phyloP scores from a whole-genome alignment of 2,329 filamentous ascomycete species.

The Penicillium sp. region DNA sequence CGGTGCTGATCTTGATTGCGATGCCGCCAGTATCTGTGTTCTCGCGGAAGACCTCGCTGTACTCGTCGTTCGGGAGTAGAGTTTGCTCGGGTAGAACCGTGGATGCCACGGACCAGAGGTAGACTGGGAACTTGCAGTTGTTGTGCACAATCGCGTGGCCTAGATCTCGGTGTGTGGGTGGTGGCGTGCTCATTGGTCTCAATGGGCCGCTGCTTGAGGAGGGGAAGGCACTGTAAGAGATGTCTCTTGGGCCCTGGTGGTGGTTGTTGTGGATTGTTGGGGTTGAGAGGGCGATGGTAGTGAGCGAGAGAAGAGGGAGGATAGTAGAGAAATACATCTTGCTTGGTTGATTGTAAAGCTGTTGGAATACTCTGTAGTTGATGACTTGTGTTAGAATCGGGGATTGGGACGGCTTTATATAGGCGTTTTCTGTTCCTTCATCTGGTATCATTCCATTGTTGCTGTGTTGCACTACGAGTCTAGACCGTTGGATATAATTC shows the following conservation, averaged over 20 bases:
- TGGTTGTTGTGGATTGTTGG: conserved; percentile 3
- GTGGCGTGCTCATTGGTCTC: background rate
- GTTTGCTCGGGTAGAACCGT: conserved; percentile 23
- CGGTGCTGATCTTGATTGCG: conserved; percentile 44
- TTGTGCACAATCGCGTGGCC: conserved; percentile 40
- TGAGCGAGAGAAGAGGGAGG: conserved; percentile 8
- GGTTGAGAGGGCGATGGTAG: conserved; percentile 9
- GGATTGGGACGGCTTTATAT: background rate
- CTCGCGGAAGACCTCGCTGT: conserved; percentile 38
- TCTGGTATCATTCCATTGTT: background rate
- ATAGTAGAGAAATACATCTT: conserved; percentile 15
- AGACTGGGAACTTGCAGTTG: conserved; percentile 34
- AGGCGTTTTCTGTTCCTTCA: background rate
- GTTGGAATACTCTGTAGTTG: background rate
- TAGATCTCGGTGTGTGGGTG: conserved; percentile 8
- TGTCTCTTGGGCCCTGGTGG: background rate
- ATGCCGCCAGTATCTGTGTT: conserved; percentile 42
- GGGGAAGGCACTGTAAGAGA: conserved; percentile 7
- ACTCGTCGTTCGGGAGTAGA: conserved; percentile 27
- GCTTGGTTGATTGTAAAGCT: background rate
- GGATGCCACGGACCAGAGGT: conserved; percentile 42
- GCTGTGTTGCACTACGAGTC: background rate
- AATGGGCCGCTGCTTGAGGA: background rate
- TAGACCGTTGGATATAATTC: background rate
- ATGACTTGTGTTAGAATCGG: background rate